Conservation (phyloP, 2,329 filamentous ascomycete species). For the Apiospora rasikravindrae region DNA sequence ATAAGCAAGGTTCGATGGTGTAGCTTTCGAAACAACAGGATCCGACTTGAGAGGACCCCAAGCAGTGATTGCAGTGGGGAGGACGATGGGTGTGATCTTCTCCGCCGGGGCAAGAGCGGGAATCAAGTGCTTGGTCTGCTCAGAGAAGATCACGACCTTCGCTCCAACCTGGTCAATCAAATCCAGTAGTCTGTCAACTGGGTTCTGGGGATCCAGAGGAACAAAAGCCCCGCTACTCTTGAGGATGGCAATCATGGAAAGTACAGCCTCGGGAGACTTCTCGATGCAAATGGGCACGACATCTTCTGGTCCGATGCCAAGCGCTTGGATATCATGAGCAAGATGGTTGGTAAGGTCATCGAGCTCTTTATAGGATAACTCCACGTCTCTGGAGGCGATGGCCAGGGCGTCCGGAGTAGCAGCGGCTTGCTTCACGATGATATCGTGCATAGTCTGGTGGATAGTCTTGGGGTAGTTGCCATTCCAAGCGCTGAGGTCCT, state of each 20-base stretch:
- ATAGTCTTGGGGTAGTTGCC: conserved; percentile 11
- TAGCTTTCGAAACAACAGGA: neutral
- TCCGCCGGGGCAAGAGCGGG: neutral
- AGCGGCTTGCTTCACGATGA: neutral
- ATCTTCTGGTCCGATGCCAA: conserved; percentile 27
- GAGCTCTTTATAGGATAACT: conserved; percentile 37
- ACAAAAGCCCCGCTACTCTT: conserved; percentile 12
- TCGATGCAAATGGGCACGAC: conserved; percentile 14
- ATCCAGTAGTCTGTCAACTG: neutral
- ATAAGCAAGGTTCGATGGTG: conserved; percentile 1
- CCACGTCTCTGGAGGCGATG: conserved; percentile 34
- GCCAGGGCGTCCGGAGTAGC: conserved; percentile 1
- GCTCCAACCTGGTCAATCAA: neutral
- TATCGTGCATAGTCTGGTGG: conserved; percentile 1
- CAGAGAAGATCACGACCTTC: neutral
- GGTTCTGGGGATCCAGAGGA: conserved; percentile 2
- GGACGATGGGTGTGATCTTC: neutral
- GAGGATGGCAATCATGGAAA: conserved; percentile 15
- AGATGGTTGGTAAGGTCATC: conserved; percentile 23
- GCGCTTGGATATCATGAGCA: neutral
- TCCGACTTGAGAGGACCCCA: neutral
- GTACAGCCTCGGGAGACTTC: neutral
- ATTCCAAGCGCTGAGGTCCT: conserved; percentile 16
- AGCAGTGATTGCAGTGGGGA: neutral
- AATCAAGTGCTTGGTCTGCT: neutral